Evolutionary conservation across 2,329 filamentous ascomycete genomes (phyloP).

Genomic region (Sclerotinia nivalis): DNA sequence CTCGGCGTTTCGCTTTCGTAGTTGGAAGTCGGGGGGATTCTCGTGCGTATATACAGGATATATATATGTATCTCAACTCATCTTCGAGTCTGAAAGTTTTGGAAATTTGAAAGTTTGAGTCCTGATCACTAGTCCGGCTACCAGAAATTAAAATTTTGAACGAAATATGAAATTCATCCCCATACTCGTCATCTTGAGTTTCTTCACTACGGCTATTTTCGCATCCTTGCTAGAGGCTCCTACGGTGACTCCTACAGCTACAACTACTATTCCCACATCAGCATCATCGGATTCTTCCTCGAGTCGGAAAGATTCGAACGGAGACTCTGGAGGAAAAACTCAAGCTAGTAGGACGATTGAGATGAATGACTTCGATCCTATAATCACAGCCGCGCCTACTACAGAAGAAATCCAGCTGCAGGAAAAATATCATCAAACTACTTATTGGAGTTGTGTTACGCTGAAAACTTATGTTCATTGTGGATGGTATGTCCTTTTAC

Average conservation of each 20-base stretch:
- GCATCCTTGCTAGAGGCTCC: neutral
- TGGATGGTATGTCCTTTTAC: conserved; percentile 30
- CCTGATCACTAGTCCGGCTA: neutral
- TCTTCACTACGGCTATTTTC: neutral
- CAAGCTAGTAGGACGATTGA: neutral
- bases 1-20: neutral
- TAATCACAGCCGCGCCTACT: conserved; percentile 28
- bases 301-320: neutral
- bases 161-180: conserved; percentile 2
- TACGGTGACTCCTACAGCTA: neutral
- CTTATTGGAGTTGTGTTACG: conserved; percentile 38
- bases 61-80: neutral
- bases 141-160: too few relatives aligned
- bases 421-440: conserved; percentile 39
- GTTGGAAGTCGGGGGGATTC: neutral
- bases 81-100: neutral
- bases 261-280: neutral
- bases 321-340: neutral
- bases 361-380: neutral
- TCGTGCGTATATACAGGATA: too few relatives aligned
- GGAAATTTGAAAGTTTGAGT: neutral
- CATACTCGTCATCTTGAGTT: neutral
- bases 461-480: conserved; percentile 32
- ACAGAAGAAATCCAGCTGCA: conserved; percentile 25
- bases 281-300: neutral